Base-by-base conservation (phyloP, 2,329 filamentous ascomycete genomes). In the Fusarium subglutinans region DNA sequence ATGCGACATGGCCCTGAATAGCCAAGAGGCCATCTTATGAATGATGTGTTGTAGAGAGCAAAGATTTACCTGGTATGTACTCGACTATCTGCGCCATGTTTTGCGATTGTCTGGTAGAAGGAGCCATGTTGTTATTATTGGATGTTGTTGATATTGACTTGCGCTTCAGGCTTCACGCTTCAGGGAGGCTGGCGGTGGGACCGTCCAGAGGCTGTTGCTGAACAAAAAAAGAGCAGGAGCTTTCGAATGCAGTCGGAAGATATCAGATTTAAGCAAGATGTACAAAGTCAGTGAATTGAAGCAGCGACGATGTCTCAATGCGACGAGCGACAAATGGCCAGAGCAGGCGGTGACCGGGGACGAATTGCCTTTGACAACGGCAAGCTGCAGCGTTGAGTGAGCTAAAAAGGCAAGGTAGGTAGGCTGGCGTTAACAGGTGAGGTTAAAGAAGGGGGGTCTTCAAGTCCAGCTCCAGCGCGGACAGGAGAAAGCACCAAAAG, bases 11-110 rank as follows among this genome's bases (percentile, higher is more conserved):
- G 48, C 63, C 40, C 51, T 56, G 47, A 45, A 70, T 50, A 59
- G 44, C 60, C 69, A 60, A 70, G 60, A 22, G 41, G 57, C 62
- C 60, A 69, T 70, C 57, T 55, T 35, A 71, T 54, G 44, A 48
- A 57, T 70, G 44, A 22, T 62, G 45, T 58, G 71, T 66, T 33
- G 55, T 54, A 43, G 30, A 53, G 37, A 62, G 44, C 43, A 57
- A 37, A 51, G 59, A 59, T 90, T 79, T 88, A 97, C 95, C 94
- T 87, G 95, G 93, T 79, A 98, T 97, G 84, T 98, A 98, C 87
- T 98, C 95, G 81, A 98, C 95, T 78, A 98, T 91, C 86, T 97
- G 94, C 72, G 94, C 95, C 85, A 94, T 90, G 83, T 91, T 93
- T 57, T 82, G 89, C 80, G 81, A 79, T 80, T 81, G 83, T 82